Conservation (phyloP, 345 rosid genomes). For the Ceriops tagal region DNA sequence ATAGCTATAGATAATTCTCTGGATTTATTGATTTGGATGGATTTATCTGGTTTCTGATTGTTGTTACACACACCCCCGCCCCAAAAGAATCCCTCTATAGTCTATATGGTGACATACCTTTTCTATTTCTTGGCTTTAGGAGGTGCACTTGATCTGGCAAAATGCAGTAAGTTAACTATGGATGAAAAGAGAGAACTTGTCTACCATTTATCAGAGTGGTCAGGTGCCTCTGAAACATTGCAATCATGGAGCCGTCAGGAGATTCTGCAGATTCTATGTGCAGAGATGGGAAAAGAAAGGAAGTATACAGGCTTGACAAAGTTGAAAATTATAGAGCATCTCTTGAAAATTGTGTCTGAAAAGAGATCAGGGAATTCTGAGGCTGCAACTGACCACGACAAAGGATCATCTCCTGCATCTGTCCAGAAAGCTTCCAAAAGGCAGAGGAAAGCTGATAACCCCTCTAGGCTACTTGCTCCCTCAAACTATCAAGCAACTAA, state of each 20-base stretch:
- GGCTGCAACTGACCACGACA: conserved; percentile 32
- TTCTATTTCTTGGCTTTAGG: conserved; percentile 1
- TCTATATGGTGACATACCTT: not conserved
- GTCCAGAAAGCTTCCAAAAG: conserved; percentile 46
- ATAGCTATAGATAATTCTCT: too few species aligned
- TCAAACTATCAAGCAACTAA: conserved; percentile 22
- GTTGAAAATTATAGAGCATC: conserved; percentile 86
- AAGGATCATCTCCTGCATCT: conserved; percentile 30
- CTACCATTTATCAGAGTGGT: conserved; percentile 62
- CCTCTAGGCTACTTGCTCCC: conserved; percentile 48
- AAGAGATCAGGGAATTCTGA: conserved; percentile 47
- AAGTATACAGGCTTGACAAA: conserved; percentile 90
- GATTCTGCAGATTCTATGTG: conserved; percentile 84
- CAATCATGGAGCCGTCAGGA: conserved; percentile 94
- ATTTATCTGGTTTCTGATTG: too few species aligned
- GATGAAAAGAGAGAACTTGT: conserved; percentile 85
- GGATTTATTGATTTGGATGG: too few species aligned
- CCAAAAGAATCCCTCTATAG: not conserved
- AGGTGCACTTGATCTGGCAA: conserved; percentile 24
- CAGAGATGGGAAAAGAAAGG: conserved; percentile 98
- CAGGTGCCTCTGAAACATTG: conserved; percentile 67
- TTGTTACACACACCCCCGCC: too few species aligned
- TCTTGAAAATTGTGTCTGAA: conserved; percentile 68
- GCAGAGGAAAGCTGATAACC: conserved; percentile 64
- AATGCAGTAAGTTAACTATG: conserved; percentile 41